phyloP scores from a whole-genome alignment of 2,329 filamentous ascomycete species.

The Aspergillus piperis region DNA sequence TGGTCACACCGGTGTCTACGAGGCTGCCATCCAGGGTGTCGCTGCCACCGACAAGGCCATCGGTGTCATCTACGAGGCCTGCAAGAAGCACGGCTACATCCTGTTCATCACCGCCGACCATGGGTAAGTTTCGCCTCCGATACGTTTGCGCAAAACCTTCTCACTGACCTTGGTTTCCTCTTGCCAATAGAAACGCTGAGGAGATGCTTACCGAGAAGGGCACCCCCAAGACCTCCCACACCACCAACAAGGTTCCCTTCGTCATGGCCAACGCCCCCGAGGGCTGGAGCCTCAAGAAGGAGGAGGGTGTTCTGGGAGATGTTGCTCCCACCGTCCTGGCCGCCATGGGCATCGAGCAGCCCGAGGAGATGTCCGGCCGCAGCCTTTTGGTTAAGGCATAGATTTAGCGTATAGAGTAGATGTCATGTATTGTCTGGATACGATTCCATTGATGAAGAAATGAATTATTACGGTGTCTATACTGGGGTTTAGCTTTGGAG shows the following conservation, averaged over 20 bases:
- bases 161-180: slow-evolving; percentile 25
- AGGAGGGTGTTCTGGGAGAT: slow-evolving; percentile 88
- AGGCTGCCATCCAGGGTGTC: slow-evolving; percentile 84
- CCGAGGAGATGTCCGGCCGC: slow-evolving; percentile 86
- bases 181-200: slow-evolving; percentile 71
- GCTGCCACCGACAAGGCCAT: slow-evolving; percentile 91
- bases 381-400: slow-evolving; percentile 75
- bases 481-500: neutral
- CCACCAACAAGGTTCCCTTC: slow-evolving; percentile 95
- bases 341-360: slow-evolving; percentile 86
- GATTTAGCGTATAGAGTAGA: slow-evolving; percentile 24
- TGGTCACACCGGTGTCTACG: slow-evolving; percentile 95
- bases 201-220: slow-evolving; percentile 98
- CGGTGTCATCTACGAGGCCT: slow-evolving; percentile 85
- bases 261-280: slow-evolving; percentile 96
- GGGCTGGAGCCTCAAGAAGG: slow-evolving; percentile 81
- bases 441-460: slow-evolving; percentile 25
- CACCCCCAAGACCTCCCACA: slow-evolving; percentile 97
- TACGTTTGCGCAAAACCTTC: neutral
- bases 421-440: slow-evolving; percentile 23
- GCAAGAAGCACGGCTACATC: slow-evolving; percentile 89
- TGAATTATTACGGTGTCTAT: slow-evolving; percentile 23
- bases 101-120: slow-evolving; percentile 97
- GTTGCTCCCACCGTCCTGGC: slow-evolving; percentile 92
- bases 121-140: slow-evolving; percentile 57